These are phyloP conservation scores for Pistacia atlantica DNA, from an alignment of 345 rosid species.

Conservation along the genomic window DNA sequence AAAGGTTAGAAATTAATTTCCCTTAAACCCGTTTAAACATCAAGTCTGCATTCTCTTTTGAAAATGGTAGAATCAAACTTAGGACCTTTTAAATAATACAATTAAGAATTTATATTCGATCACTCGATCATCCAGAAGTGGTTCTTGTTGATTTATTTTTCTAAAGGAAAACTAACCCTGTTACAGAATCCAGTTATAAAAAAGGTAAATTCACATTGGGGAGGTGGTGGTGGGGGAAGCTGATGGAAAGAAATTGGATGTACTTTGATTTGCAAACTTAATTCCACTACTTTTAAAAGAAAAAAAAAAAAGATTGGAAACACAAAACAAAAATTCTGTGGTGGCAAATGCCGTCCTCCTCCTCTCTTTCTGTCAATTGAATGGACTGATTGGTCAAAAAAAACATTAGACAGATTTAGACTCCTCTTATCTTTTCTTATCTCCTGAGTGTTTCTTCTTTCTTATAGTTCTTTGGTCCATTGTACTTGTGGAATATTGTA, in stretches of 20 bases:
- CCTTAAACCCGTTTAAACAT: no score
- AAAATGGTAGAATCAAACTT: no score
- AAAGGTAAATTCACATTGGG: no score
- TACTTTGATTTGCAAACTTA: constrained; percentile 25
- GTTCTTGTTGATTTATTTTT: no score
- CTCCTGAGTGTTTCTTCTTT: constrained; percentile 24
- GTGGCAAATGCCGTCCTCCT: constrained; percentile 26
- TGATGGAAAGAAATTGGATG: constrained; percentile 10
- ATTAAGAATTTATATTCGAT: no score
- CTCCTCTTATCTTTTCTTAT: constrained; percentile 54
- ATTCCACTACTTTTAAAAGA: constrained; percentile 25
- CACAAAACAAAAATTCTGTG: constrained; percentile 16
- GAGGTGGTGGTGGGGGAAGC: constrained; percentile 22
- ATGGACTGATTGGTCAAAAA: constrained; percentile 48
- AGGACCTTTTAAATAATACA: no score
- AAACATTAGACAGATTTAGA: constrained; percentile 52
- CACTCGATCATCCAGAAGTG: no score
- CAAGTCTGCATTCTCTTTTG: no score
- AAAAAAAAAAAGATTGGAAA: constrained; percentile 5
- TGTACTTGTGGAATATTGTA: constrained; percentile 31
- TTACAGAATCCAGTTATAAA: no score
- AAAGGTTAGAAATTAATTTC: constrained; percentile 2
- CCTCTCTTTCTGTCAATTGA: constrained; percentile 2
- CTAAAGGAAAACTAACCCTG: no score
- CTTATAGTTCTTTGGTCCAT: constrained; percentile 15